Evolutionary conservation across 2,329 filamentous ascomycete species (phyloP).

Genomic region (Blastomyces percursus): DNA sequence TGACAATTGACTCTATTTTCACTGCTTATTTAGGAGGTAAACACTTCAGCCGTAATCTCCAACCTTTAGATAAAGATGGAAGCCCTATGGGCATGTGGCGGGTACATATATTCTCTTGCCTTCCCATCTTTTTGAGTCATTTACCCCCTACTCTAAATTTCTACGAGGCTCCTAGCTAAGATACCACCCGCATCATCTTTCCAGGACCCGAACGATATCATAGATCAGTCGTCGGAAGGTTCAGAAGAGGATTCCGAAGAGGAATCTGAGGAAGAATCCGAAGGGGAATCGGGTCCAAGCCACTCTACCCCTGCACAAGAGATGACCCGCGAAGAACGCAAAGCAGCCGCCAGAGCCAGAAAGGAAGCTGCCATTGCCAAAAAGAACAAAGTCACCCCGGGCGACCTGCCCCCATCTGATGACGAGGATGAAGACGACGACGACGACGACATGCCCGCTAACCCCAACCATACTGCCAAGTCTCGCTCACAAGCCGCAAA

Average conservation of each 20-base stretch:
- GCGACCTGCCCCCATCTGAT: slow-evolving; percentile 66
- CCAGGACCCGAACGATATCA: slow-evolving; percentile 28
- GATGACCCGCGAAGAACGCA: slow-evolving; percentile 76
- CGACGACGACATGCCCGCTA: slow-evolving; percentile 50
- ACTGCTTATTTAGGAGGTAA: slow-evolving; percentile 59
- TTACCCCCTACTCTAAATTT: neutral
- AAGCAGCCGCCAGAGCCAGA: slow-evolving; percentile 74
- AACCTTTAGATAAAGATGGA: slow-evolving; percentile 78
- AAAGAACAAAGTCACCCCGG: slow-evolving; percentile 63
- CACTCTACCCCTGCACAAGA: slow-evolving; percentile 38
- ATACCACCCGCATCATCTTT: neutral
- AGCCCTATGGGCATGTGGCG: slow-evolving; percentile 84
- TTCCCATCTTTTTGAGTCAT: neutral
- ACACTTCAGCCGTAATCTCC: slow-evolving; percentile 84
- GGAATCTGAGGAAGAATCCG: slow-evolving; percentile 35
- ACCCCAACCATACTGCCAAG: slow-evolving; percentile 71
- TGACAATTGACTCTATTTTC: slow-evolving; percentile 10
- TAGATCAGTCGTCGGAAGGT: slow-evolving; percentile 39
- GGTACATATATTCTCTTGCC: slow-evolving; percentile 35
- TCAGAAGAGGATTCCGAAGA: slow-evolving; percentile 41
- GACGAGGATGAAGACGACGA: slow-evolving; percentile 31
- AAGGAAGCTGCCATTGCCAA: slow-evolving; percentile 80
- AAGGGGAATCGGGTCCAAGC: slow-evolving; percentile 39
- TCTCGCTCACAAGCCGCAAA: slow-evolving; percentile 57
- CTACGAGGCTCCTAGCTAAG: neutral